Conservation (phyloP, 139 green algal species). For the Limnomonas spitsbergensis region DNA sequence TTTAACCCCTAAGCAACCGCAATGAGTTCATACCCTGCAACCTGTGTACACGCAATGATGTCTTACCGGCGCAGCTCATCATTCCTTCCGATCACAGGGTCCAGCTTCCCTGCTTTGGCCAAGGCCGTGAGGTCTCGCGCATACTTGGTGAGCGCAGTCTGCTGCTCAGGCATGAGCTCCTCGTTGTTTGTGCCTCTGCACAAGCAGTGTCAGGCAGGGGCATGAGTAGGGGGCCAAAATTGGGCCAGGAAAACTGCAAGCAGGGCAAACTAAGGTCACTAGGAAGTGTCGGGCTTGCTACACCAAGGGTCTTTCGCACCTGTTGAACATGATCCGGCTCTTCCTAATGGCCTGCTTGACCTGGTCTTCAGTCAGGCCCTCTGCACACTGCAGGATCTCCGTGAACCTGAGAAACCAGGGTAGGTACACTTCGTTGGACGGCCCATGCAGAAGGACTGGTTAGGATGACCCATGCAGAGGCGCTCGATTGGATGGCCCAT, state of each 20-base stretch:
- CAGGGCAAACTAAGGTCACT: too few species aligned
- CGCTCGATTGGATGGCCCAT: too few species aligned
- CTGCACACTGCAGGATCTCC: slow-evolving; percentile 56
- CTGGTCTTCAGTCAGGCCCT: slow-evolving; percentile 57
- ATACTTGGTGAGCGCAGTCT: slow-evolving; percentile 77
- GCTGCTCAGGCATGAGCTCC: slow-evolving; percentile 27
- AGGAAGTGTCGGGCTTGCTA: too few species aligned
- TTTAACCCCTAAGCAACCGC: too few species aligned
- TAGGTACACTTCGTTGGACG: neutral
- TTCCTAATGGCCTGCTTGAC: slow-evolving; percentile 67
- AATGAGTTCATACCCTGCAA: too few species aligned
- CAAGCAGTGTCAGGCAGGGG: too few species aligned
- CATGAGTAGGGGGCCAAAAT: too few species aligned
- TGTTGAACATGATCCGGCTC: slow-evolving; percentile 59
- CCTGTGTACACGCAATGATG: too few species aligned
- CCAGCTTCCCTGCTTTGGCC: slow-evolving; percentile 86
- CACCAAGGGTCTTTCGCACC: neutral
- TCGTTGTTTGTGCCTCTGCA: slow-evolving; percentile 11
- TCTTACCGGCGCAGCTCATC: slow-evolving; percentile 75
- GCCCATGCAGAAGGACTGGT: neutral
- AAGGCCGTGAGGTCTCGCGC: slow-evolving; percentile 62
- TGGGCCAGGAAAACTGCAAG: too few species aligned
- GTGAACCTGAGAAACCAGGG: slow-evolving; percentile 57
- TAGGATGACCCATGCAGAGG: too few species aligned
- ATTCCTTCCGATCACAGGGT: slow-evolving; percentile 76